phyloP scores from a whole-genome alignment of 805 yeast species.

The Yueomyces sp. region DNA sequence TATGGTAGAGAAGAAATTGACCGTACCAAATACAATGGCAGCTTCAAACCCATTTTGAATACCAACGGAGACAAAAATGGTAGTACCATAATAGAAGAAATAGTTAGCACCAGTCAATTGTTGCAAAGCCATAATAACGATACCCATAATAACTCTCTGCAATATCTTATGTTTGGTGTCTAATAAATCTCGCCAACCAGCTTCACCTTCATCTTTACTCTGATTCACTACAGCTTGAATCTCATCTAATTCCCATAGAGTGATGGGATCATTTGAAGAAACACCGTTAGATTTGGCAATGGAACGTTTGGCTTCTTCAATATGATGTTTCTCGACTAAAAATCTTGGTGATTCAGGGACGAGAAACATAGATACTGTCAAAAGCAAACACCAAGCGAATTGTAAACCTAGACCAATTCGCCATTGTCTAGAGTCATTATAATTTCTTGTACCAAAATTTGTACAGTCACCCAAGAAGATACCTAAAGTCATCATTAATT shows the following conservation, averaged over 20 bases:
- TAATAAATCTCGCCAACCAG: constrained; percentile 32
- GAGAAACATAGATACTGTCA: constrained; percentile 27
- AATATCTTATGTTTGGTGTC: constrained; percentile 50
- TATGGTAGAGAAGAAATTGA: constrained; percentile 41
- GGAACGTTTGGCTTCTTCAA: constrained; percentile 41
- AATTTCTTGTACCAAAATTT: constrained; percentile 47
- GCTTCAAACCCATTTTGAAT: constrained; percentile 40
- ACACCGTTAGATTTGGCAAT: constrained; percentile 40
- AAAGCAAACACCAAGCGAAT: constrained; percentile 30
- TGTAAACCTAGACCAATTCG: constrained; percentile 54
- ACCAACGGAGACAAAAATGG: constrained; percentile 46
- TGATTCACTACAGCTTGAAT: constrained; percentile 43
- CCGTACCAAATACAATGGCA: constrained; percentile 40
- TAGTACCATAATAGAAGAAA: constrained; percentile 50
- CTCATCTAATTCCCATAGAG: constrained; percentile 34
- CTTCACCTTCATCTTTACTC: constrained; percentile 45
- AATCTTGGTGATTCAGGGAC: constrained; percentile 68
- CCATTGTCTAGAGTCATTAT: constrained; percentile 61
- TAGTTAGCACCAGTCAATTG: constrained; percentile 51
- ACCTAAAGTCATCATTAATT: constrained; percentile 56
- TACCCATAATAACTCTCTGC: constrained; percentile 32
- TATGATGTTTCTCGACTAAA: constrained; percentile 37
- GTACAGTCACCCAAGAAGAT: constrained; percentile 66
- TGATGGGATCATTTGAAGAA: constrained; percentile 31
- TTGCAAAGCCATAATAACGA: constrained; percentile 42